Conservation (phyloP, 2,329 filamentous ascomycete genomes). For the Aspergillus sp. region DNA sequence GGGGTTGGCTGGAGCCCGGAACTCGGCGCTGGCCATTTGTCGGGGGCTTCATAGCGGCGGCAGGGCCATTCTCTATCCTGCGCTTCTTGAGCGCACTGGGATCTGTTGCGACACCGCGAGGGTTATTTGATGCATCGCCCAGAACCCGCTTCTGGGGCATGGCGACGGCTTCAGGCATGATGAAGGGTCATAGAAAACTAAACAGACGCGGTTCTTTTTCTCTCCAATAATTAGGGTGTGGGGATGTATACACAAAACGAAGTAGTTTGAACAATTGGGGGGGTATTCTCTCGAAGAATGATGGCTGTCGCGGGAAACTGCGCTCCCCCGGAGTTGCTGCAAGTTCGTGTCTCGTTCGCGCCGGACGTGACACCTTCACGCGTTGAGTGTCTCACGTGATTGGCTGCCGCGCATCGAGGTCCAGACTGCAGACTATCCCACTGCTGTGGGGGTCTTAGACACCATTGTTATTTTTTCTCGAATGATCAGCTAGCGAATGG, state of each 20-base stretch:
- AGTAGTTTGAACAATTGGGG: neutral
- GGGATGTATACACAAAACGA: neutral
- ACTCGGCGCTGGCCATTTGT: conserved; percentile 61
- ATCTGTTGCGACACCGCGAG: conserved; percentile 58
- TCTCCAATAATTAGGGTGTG: neutral
- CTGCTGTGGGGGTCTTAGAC: neutral
- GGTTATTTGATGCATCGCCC: conserved; percentile 65
- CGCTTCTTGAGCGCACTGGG: conserved; percentile 71
- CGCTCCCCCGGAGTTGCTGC: conserved; percentile 8
- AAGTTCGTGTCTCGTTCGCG: conserved; percentile 24
- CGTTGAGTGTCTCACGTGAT: conserved; percentile 12
- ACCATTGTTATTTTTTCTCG: neutral
- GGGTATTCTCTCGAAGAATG: neutral
- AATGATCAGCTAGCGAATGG: neutral
- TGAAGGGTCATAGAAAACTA: conserved; percentile 21
- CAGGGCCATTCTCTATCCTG: conserved; percentile 64
- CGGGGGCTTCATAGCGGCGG: conserved; percentile 58
- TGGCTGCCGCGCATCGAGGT: neutral
- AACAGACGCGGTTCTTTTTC: neutral
- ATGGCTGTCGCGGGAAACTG: conserved; percentile 14
- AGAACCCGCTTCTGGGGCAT: conserved; percentile 71
- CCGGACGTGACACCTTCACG: conserved; percentile 22
- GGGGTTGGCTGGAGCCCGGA: conserved; percentile 62
- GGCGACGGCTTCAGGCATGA: conserved; percentile 43
- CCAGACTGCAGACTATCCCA: neutral